Evolutionary conservation across 257 asterid genomes (phyloP).

Genomic region (Solanum paucissectum): DNA sequence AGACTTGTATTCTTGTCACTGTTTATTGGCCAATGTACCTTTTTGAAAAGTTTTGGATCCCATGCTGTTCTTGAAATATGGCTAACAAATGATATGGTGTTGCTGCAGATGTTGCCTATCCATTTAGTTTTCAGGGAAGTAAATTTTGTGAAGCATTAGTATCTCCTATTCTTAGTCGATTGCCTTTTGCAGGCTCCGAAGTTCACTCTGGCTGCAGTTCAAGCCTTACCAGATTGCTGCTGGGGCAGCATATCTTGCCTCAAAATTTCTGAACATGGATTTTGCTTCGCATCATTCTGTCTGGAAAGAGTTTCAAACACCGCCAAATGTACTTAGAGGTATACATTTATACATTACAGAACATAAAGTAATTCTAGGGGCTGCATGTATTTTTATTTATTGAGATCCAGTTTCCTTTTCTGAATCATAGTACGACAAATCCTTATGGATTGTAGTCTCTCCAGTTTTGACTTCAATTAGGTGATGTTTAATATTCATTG

Average conservation of each 20-base stretch:
- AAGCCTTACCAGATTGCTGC: constrained; percentile 98
- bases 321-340: constrained; percentile 82
- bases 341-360: not conserved
- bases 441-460: not conserved
- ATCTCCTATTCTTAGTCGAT: not conserved
- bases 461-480: not conserved
- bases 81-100: constrained; percentile 14
- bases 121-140: not conserved
- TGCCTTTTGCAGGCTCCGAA: constrained; percentile 65
- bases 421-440: not conserved
- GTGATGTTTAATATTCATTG: not conserved
- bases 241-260: constrained; percentile 97
- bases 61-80: constrained; percentile 20
- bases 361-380: not conserved
- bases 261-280: constrained; percentile 72
- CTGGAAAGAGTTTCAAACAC: constrained; percentile 77
- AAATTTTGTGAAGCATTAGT: not conserved
- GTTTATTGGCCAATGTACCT: not conserved
- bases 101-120: constrained; percentile 24
- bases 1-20: not conserved
- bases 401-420: not conserved
- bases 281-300: constrained; percentile 58
- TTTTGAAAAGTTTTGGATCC: not conserved
- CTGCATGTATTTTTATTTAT: not conserved
- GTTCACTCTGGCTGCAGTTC: constrained; percentile 97